Conservation (phyloP, 2,329 filamentous ascomycete species). For the Paraphaeosphaeria minitans region DNA sequence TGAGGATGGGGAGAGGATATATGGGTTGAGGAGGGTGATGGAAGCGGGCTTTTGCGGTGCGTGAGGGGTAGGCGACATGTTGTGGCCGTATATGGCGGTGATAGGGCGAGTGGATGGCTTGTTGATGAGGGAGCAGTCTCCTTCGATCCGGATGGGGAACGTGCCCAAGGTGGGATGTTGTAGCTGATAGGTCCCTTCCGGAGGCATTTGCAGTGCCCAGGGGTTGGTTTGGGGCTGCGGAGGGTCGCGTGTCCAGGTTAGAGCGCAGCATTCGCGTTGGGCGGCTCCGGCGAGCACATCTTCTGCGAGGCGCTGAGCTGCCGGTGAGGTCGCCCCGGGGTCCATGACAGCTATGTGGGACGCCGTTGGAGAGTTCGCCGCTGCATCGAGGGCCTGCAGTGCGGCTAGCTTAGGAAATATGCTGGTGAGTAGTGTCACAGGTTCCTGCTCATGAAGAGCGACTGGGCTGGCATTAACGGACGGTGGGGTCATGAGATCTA, state of each 20-base stretch:
- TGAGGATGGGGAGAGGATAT: constrained; percentile 43
- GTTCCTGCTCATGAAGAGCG: constrained; percentile 38
- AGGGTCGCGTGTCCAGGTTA: constrained; percentile 65
- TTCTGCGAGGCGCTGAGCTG: constrained; percentile 65
- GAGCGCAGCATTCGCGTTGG: constrained; percentile 69
- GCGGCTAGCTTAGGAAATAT: constrained; percentile 56
- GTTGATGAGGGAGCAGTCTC: constrained; percentile 48
- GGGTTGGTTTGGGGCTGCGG: constrained; percentile 44
- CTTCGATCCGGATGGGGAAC: constrained; percentile 51
- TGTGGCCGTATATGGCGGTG: constrained; percentile 47
- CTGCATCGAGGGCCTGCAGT: constrained; percentile 52
- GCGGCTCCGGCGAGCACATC: constrained; percentile 65
- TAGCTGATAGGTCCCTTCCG: constrained; percentile 51
- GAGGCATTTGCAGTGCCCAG: constrained; percentile 44
- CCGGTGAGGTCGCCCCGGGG: constrained; percentile 67
- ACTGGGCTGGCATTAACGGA: constrained; percentile 34
- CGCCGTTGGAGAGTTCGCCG: constrained; percentile 52
- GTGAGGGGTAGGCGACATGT: constrained; percentile 45
- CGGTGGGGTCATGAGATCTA: constrained; percentile 46
- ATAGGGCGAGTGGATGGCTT: constrained; percentile 45
- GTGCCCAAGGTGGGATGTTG: constrained; percentile 53
- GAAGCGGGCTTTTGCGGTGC: constrained; percentile 36
- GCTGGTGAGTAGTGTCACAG: constrained; percentile 43
- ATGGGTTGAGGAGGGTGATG: constrained; percentile 47
- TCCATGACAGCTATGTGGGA: constrained; percentile 67